Conservation (phyloP, 495 filamentous ascomycete genomes). For the Oleoguttula mirabilis region DNA sequence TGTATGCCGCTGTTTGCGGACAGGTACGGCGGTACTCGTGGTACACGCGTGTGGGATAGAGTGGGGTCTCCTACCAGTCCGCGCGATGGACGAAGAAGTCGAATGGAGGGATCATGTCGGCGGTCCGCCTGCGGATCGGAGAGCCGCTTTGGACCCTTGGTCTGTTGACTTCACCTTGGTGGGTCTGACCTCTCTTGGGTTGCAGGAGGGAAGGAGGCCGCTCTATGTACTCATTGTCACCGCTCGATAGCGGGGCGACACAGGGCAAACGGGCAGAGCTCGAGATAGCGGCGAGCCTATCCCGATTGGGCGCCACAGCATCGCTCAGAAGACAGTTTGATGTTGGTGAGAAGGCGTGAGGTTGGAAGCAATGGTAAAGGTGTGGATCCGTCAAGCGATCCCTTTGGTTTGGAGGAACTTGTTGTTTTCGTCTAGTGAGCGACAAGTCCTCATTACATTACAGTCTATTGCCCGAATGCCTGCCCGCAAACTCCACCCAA, state of each 20-base stretch:
- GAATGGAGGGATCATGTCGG: conserved; percentile 43
- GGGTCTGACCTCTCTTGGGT: too few species aligned
- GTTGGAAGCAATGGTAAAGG: too few species aligned
- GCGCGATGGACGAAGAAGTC: conserved; percentile 47
- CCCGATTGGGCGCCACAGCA: too few species aligned
- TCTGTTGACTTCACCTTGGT: conserved; percentile 1
- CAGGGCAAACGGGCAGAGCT: not conserved
- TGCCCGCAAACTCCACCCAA: not conserved
- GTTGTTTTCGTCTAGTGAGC: too few species aligned
- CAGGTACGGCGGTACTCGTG: not conserved
- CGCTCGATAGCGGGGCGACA: not conserved
- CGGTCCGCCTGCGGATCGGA: too few species aligned
- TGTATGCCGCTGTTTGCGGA: not conserved
- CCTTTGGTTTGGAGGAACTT: too few species aligned
- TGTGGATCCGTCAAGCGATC: too few species aligned
- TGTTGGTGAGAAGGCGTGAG: too few species aligned
- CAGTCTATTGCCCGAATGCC: not conserved
- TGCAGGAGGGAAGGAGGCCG: too few species aligned
- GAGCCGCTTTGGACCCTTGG: too few species aligned
- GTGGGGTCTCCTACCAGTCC: conserved; percentile 35
- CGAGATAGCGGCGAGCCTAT: not conserved
- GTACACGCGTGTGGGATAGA: not conserved
- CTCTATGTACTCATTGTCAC: not conserved
- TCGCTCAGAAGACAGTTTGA: too few species aligned
- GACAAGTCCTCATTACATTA: too few species aligned